These are phyloP conservation scores for Dianthus caryophyllus DNA, from an alignment of 148 eudicot species.

Conservation along the genomic window DNA sequence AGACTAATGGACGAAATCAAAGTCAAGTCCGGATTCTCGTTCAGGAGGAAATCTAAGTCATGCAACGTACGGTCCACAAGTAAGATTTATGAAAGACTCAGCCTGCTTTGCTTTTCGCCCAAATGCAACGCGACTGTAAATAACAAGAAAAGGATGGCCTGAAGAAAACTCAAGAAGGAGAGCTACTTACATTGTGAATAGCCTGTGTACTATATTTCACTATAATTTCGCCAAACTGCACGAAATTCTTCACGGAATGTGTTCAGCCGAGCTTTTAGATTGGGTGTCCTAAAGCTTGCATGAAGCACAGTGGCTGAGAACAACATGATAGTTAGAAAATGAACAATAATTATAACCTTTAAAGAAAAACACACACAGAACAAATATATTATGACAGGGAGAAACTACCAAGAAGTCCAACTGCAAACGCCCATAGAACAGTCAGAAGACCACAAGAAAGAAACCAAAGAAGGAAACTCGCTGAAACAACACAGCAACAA, in stretches of 20 bases:
- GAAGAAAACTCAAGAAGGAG: slow-evolving; percentile 4
- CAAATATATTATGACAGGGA: not conserved
- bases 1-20: too few species aligned
- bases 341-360: not conserved
- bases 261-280: slow-evolving; percentile 91
- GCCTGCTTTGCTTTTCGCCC: not conserved
- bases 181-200: slow-evolving; percentile 34
- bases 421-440: slow-evolving; percentile 65
- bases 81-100: not conserved
- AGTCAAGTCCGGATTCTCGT: too few species aligned
- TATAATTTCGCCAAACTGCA: slow-evolving; percentile 97
- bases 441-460: slow-evolving; percentile 76
- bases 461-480: slow-evolving; percentile 81
- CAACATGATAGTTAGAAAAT: slow-evolving; percentile 12
- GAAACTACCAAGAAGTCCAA: slow-evolving; percentile 69
- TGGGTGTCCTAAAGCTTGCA: slow-evolving; percentile 96
- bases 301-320: slow-evolving; percentile 68
- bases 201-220: slow-evolving; percentile 57
- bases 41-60: too few species aligned
- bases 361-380: not conserved
- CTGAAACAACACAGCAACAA: slow-evolving; percentile 33
- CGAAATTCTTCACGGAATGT: slow-evolving; percentile 98
- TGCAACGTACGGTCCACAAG: too few species aligned
- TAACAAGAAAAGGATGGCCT: too few species aligned
- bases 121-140: not conserved